Base-by-base conservation (phyloP, 192 early-diverging fungal genomes). In the Umbelopsis sp. region DNA sequence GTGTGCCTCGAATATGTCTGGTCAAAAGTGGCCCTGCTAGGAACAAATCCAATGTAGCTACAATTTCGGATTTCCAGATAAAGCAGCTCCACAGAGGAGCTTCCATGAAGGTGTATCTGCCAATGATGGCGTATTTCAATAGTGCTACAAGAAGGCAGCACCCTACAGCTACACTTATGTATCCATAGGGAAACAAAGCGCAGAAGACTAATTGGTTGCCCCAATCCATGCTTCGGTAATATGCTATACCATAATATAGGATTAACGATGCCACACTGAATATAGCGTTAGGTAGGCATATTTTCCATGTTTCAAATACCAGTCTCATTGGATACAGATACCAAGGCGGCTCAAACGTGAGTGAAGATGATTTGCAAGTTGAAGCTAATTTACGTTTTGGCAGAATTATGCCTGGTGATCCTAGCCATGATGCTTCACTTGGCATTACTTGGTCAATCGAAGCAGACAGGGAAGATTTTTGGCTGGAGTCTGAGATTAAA, bases 71-170 rank as follows among this genome's bases (percentile, higher is more conserved):
- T 2, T 25, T 25, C 55, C 55, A 61, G 10, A 61, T 15, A 61
- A 35, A 61, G 55, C 12, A 35, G 13, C 55, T 61, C 55, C 55
- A 61, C 11, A 61, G 27, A 27, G 55, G 55, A 13, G 55, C 30
- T n/a, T 61, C 30, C 15, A 23, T 61, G 18, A 30, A 1, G 12
- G 5, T 16, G 18, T 61, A 61, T 33, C 5, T 61, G 18, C 55
- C 27, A 0, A 61, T 61, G 15, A 61, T 16, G 2, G 33, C 13
- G 35, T 61, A 61, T 18, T 61, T 61, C 25, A 61, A 35, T 15
- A 16, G 4, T 11, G 33, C 27, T 4, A 61, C 55, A 22, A 33
- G 4, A 13, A 61, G 30, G 27, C 27, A 22, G 16, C 55, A 61
- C 1, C 12, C 5, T 7, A 35, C 55, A 16, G 55, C 55, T 4